A percentile compares a stretch with the other conserved stretches of the same genome.
Evolutionary conservation across 2,329 filamentous ascomycete species (phyloP).

Genomic region (Eutypa lata): DNA sequence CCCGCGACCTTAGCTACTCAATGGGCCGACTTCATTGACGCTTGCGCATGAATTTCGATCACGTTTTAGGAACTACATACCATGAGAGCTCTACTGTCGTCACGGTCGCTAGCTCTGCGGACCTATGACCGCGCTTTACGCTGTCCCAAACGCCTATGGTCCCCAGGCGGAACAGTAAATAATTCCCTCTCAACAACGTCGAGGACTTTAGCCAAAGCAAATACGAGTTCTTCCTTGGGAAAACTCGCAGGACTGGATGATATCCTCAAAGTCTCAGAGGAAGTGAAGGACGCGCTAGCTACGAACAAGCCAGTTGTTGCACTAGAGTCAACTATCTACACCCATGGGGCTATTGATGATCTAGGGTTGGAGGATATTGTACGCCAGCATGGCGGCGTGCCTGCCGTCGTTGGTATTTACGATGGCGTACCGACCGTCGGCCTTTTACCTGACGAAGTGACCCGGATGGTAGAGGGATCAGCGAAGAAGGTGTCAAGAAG

Average conservation of each 20-base stretch:
- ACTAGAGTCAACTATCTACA: slow-evolving; percentile 95
- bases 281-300: slow-evolving; percentile 74
- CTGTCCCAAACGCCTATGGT: neutral
- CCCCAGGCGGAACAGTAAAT: neutral
- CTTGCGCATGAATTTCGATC: no score
- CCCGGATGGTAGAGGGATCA: slow-evolving; percentile 65
- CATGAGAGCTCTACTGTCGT: neutral
- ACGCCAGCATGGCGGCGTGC: slow-evolving; percentile 75
- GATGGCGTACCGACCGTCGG: slow-evolving; percentile 82
- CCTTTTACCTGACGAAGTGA: slow-evolving; percentile 67
- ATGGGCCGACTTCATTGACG: no score
- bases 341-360: slow-evolving; percentile 81
- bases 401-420: slow-evolving; percentile 86
- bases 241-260: slow-evolving; percentile 30
- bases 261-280: slow-evolving; percentile 72
- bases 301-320: slow-evolving; percentile 81
- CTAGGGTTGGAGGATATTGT: slow-evolving; percentile 76
- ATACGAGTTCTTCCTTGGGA: slow-evolving; percentile 8
- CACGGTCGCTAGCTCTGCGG: neutral
- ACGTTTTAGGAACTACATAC: no score
- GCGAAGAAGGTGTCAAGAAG: slow-evolving; percentile 83
- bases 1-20: no score
- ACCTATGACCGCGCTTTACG: neutral
- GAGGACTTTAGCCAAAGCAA: slow-evolving; percentile 3
- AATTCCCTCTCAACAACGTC: slow-evolving; percentile 11